Percentiles rank a stretch among this genome's conserved stretches.
Evolutionary conservation across 768 basidiomycete species (phyloP).

Genomic region (Boletus rex-veris): DNA sequence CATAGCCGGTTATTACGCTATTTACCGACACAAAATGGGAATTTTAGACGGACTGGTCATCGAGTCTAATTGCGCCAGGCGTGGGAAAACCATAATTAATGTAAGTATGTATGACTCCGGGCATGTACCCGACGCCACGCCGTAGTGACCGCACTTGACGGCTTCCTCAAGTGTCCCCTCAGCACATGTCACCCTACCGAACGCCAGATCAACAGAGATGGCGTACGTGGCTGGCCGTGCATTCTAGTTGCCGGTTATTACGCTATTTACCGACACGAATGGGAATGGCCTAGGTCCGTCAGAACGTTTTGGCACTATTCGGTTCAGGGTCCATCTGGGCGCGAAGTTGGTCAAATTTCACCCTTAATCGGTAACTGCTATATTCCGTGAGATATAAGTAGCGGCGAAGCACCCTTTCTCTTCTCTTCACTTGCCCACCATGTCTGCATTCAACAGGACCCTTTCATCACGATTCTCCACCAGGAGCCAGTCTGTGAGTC

Average conservation of each 20-base stretch:
- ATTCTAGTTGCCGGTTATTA: background rate
- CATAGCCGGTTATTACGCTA: too few species aligned
- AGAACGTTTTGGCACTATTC: constrained; percentile 15
- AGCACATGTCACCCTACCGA: too few species aligned
- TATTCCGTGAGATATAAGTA: constrained; percentile 27
- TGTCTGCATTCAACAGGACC: constrained; percentile 29
- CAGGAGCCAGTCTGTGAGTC: constrained; percentile 27
- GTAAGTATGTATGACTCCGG: too few species aligned
- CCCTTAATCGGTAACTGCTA: constrained; percentile 16
- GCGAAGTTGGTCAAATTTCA: constrained; percentile 3
- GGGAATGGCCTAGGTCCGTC: background rate
- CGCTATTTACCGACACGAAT: background rate
- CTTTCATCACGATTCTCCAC: constrained; percentile 30
- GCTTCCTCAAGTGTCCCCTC: too few species aligned
- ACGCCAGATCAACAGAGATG: too few species aligned
- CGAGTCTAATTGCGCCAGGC: too few species aligned
- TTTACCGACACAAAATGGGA: too few species aligned
- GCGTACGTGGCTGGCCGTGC: too few species aligned
- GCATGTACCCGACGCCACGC: too few species aligned
- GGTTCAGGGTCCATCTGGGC: constrained; percentile 17
- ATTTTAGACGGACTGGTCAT: too few species aligned
- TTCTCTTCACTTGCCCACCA: constrained; percentile 11
- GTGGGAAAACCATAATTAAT: too few species aligned
- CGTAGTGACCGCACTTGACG: too few species aligned
- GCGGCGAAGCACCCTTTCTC: background rate